phyloP scores from a whole-genome alignment of 768 basidiomycete genomes.

The Calocybe gangraenosa region DNA sequence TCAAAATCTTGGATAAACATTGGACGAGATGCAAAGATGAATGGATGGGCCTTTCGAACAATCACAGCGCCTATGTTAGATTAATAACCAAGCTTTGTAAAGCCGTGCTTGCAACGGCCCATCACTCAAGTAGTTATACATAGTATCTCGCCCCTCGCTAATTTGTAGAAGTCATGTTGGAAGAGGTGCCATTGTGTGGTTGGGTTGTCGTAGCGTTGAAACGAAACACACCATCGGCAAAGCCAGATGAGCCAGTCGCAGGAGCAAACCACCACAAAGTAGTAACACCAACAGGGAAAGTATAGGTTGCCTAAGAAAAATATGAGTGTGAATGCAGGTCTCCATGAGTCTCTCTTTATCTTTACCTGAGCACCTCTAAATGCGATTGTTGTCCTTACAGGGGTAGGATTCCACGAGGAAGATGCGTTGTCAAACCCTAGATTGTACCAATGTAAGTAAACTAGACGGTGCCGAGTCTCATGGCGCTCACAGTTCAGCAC shows the following conservation, averaged over 20 bases:
- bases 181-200: neutral
- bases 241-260: conserved; percentile 5
- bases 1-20: neutral
- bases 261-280: conserved; percentile 49
- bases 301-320: conserved; percentile 53
- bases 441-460: neutral
- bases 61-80: neutral
- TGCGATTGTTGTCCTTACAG: conserved; percentile 55
- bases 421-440: conserved; percentile 44
- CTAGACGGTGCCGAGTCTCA: neutral
- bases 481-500: conserved; percentile 62
- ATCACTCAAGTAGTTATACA: neutral
- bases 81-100: neutral
- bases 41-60: neutral
- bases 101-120: no score
- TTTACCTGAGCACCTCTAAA: conserved; percentile 59
- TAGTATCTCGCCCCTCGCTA: neutral
- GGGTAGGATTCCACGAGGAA: conserved; percentile 51
- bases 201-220: conserved; percentile 9
- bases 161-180: neutral
- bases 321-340: neutral
- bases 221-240: conserved; percentile 1
- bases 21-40: neutral
- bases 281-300: conserved; percentile 74
- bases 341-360: neutral